phyloP scores from a whole-genome alignment of 345 rosid genomes.

The Moricandia moricandioides region DNA sequence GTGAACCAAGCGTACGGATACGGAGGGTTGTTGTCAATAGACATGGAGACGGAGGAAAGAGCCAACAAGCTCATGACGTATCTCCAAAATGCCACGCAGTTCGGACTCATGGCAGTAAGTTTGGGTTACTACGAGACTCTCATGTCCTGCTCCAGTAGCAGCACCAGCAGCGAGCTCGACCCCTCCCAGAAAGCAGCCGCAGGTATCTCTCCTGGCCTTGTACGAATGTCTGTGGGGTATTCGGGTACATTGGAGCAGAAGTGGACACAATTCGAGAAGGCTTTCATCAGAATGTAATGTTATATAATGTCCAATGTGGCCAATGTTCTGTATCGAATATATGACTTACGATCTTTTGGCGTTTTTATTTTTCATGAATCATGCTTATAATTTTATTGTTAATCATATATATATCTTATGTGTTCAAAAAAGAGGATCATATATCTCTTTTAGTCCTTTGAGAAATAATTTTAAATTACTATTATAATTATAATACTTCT shows the following conservation, averaged over 20 bases:
- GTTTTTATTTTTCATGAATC: no score
- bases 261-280: constrained; percentile 87
- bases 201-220: constrained; percentile 86
- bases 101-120: constrained; percentile 97
- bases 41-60: constrained; percentile 84
- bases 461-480: no score
- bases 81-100: constrained; percentile 71
- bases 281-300: constrained; percentile 52
- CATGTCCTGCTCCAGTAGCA: constrained; percentile 92
- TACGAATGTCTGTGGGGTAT: constrained; percentile 87
- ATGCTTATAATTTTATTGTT: no score
- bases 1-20: constrained; percentile 74
- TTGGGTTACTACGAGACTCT: constrained; percentile 91
- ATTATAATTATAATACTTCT: no score
- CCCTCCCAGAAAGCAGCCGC: constrained; percentile 71
- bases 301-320: background rate
- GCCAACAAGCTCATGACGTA: constrained; percentile 77
- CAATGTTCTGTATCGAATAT: background rate
- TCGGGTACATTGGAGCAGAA: constrained; percentile 86
- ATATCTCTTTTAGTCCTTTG: no score
- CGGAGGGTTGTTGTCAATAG: constrained; percentile 76
- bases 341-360: no score
- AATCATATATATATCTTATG: no score
- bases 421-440: no score
- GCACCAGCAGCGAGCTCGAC: constrained; percentile 84